Evolutionary conservation across 1,284 basidiomycete genomes (phyloP), one percentile per base, ranked within the genome.

Genomic region (Malassezia furfur): DNA sequence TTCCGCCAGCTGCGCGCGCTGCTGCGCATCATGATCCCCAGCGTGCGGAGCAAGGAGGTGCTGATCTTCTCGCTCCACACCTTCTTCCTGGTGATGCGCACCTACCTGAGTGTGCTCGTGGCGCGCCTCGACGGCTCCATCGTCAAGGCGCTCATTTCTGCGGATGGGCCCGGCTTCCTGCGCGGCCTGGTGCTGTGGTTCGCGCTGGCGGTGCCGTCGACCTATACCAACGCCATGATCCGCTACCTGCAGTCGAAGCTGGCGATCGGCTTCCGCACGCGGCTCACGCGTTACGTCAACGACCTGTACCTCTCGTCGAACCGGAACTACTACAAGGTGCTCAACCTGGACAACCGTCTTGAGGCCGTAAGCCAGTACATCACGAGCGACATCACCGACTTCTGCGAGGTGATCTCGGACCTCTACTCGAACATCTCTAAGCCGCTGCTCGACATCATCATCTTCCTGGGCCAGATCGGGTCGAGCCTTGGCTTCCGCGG

Each of bases 151-250:
- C 79, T 96, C 53, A 90, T 87, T 48, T 88, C 85, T 31, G 90
- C 88, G 0, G 85, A 96, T 69, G 86, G 84, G 0, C 81, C 80
- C 51, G 90, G 89, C 0, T 96, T 96, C 76, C 61, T 89, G 14
- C 81, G 81, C 48, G 91, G 91, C 0, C 77, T 96, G 0, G 86
- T 81, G 0, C 79, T 89, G 57, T 96, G 91, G 91, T 94, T 93
- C 70, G 77, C 84, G 6, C 80, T 98, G 7, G 88, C 90, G 0
- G 80, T 96, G 25, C 91, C 93, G 0, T 90, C 87, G 68, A 91
- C 89, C 17, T 93, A 91, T 72, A 96, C 91, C 0, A 96, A 98
- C 73, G 85, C 88, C 1, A 91, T 96, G 88, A 87, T 94, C 57
- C 85, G 86, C 19, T 88, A 88, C 74, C 79, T 96, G 0, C 91